A percentile compares a stretch with the other conserved stretches of the same genome.
Conservation (phyloP, 495 filamentous ascomycete genomes). For the Hyaloscypha variabilis region DNA sequence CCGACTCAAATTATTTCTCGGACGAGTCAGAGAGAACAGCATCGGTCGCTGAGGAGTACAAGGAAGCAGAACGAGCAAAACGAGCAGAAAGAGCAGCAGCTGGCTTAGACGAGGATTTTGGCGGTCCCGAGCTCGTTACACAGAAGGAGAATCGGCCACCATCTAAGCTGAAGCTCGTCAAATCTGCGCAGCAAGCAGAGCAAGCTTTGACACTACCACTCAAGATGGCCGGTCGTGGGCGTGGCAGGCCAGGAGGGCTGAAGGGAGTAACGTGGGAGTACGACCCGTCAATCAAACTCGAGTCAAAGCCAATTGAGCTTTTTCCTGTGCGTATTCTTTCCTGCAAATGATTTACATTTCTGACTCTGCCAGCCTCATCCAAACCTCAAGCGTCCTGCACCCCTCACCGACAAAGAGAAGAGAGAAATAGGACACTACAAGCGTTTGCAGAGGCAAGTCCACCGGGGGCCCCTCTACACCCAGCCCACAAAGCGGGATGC, state of each 20-base stretch:
- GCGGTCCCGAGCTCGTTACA: neutral
- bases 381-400: slow-evolving; percentile 42
- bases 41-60: neutral
- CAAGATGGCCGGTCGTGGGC: slow-evolving; percentile 34
- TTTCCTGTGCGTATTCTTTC: slow-evolving; percentile 39
- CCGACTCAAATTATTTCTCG: slow-evolving; percentile 4
- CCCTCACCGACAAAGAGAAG: slow-evolving; percentile 42
- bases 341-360: neutral
- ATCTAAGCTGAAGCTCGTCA: neutral
- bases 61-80: neutral
- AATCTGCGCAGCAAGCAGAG: slow-evolving; percentile 8
- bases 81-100: neutral
- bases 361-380: slow-evolving; percentile 32
- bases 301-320: slow-evolving; percentile 44
- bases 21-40: neutral
- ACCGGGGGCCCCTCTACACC: slow-evolving; percentile 53
- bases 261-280: slow-evolving; percentile 36
- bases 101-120: neutral
- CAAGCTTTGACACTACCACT: slow-evolving; percentile 6
- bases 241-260: slow-evolving; percentile 36
- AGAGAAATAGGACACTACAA: slow-evolving; percentile 48
- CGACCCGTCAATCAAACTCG: slow-evolving; percentile 39
- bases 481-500: slow-evolving; percentile 33
- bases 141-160: neutral
- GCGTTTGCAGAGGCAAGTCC: slow-evolving; percentile 48